Evolutionary conservation across 1,139 yeast genomes (phyloP), one percentile per base, ranked within the genome.

Genomic region (Debaryomycetaceae sp.): DNA sequence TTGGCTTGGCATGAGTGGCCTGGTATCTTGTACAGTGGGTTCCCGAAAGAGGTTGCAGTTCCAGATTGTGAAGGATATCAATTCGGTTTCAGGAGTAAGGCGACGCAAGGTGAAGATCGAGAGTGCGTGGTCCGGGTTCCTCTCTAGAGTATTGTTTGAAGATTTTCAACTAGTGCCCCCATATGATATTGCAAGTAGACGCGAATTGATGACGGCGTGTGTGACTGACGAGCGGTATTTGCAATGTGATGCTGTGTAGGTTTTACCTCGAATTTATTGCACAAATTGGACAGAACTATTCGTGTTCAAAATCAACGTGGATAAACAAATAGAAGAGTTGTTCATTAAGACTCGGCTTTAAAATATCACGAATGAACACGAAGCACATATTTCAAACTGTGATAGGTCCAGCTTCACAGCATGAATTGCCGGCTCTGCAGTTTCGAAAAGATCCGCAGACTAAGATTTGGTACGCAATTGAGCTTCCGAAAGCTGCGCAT

Each of bases 121-220:
- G 11, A 13, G 23, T 3, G 34, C 37, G 10, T 27, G 31, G 16
- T 28, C 28, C 5, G 15, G 21, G 11, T 16, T 13, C 8, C 25
- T 31, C 22, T 25, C 33, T 7, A 22, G 16, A 4, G 7, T 44
- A 25, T 32, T 33, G 15, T 34, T 36, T 25, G 51, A 44, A 2
- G 44, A 41, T 13, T 53, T 49, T 49, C 38, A 42, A 28, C 29
- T 25, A 2, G 34, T 41, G 11, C 41, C 35, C 1, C 35, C 32
- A 5, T 41, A 35, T 21, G 31, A 32, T 2, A 32, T 33, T 16
- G 29, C 48, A 12, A 38, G 42, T 23, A 34, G 33, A 13, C 32
- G 30, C 16, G 40, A 40, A 7, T 28, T 50, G 4, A 43, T 49
- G 27, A 35, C 43, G 4, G 58, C 55, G 3, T 53, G 59, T 38